phyloP scores from a whole-genome alignment of 345 rosid genomes.

The Orychophragmus violaceus region DNA sequence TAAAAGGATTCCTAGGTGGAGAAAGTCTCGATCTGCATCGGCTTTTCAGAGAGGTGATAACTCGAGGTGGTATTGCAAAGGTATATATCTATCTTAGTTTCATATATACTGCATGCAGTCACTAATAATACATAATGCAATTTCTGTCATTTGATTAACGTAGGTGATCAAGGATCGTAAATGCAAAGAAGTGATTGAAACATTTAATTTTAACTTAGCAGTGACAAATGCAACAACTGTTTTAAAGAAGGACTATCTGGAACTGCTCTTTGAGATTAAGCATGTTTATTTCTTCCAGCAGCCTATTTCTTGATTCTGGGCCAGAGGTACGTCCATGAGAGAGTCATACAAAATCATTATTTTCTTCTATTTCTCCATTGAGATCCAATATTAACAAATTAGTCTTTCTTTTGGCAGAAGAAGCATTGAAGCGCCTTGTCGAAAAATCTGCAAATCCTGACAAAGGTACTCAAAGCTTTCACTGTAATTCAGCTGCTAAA shows the following conservation, averaged over 20 bases:
- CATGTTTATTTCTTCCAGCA: background rate
- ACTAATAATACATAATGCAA: background rate
- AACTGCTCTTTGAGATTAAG: slow-evolving; percentile 30
- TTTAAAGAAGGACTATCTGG: slow-evolving; percentile 55
- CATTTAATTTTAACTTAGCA: slow-evolving; percentile 55
- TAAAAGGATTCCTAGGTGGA: slow-evolving; percentile 68
- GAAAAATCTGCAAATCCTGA: background rate
- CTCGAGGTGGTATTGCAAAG: slow-evolving; percentile 63
- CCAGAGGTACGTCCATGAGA: background rate
- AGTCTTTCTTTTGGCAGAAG: background rate
- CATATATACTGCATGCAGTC: no score
- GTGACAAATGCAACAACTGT: slow-evolving; percentile 68
- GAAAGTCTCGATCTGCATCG: slow-evolving; percentile 56
- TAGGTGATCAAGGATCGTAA: slow-evolving; percentile 62
- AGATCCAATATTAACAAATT: background rate
- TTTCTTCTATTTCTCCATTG: background rate
- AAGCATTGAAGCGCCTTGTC: background rate
- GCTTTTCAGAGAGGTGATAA: slow-evolving; percentile 70
- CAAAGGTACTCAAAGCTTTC: background rate
- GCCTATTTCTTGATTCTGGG: background rate
- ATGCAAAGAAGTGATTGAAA: slow-evolving; percentile 70
- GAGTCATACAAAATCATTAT: background rate
- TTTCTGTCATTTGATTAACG: background rate
- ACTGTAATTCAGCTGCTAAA: background rate
- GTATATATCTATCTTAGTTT: background rate